Base-by-base conservation (phyloP, 495 filamentous ascomycete species). In the Glarea lozoyensis region DNA sequence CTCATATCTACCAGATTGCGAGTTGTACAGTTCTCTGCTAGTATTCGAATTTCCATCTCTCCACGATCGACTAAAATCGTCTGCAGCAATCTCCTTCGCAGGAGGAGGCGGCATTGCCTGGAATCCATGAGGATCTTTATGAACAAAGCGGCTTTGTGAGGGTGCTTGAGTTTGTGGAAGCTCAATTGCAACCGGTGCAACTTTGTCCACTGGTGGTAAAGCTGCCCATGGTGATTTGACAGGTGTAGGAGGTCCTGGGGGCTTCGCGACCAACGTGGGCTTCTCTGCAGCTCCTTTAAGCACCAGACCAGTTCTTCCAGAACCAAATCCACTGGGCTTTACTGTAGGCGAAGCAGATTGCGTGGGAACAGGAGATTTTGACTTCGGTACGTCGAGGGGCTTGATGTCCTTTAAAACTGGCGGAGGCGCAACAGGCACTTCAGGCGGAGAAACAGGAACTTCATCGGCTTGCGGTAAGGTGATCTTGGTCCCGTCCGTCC, bases 401-500 rank as follows among this genome's bases (percentile, higher is more conserved):
- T 54, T 59, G 40, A 43, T 53, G 24, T 50, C 49, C 45, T 57
- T 63, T 30, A 52, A 43, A 12, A 57, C 40, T 35, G 49, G 48
- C 15, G 55, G 53, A 23, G 58, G 52, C 1, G 53, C 53, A 45
- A 68, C 60, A 23, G 66, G 64, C 35, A 72, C 57, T 21, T 60
- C 52, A 27, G 63, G 60, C 10, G 62, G 42, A 10, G 60, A 41
- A 9, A 57, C 44, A 33, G 64, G 55, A 11, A 56, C 46, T 37
- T 77, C 73, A 27, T 84, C 76, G 23, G 69, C 58, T 32, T 82
- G 76, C 11, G 81, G 78, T 7, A 94, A 70, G 27, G 79, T 83
- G 42, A 88, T 86, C 65, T 97, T 96, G 11, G 89, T 97, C 23
- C 89, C 90, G 61, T 99, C 92, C 50, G 83, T 88, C 92, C 92